Evolutionary conservation across 2,329 filamentous ascomycete species (phyloP).

Genomic region (Penicillium psychrosexuale): DNA sequence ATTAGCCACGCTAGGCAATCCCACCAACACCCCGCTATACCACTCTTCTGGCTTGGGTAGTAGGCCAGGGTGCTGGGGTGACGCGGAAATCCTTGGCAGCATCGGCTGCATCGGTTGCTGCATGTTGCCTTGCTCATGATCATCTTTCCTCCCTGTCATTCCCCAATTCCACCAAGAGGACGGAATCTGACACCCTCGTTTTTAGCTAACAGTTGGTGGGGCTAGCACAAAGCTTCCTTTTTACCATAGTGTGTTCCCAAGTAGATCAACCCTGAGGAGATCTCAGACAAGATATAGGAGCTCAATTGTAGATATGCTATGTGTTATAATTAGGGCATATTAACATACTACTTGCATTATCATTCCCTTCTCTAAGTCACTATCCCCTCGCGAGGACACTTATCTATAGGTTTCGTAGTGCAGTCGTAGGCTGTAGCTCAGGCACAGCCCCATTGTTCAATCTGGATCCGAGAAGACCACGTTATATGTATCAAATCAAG

Average conservation of each 20-base stretch:
- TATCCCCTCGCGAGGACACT: too few relatives aligned
- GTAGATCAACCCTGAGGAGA: background rate
- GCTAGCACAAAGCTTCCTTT: background rate
- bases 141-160: background rate
- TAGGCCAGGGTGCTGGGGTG: background rate
- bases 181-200: background rate
- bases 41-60: background rate
- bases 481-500: background rate
- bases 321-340: background rate
- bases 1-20: background rate
- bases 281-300: background rate
- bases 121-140: background rate
- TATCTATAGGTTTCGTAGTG: background rate
- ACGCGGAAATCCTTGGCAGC: conserved; percentile 4
- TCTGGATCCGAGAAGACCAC: background rate
- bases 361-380: background rate
- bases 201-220: background rate
- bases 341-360: background rate
- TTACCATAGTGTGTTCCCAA: background rate
- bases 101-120: background rate
- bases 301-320: background rate
- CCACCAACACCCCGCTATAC: conserved; percentile 7
- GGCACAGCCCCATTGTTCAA: background rate
- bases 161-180: background rate
- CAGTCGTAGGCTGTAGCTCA: background rate